These are phyloP conservation scores for Apodospora peruviana DNA, from an alignment of 495 filamentous ascomycete genomes.

Conservation along the genomic window DNA sequence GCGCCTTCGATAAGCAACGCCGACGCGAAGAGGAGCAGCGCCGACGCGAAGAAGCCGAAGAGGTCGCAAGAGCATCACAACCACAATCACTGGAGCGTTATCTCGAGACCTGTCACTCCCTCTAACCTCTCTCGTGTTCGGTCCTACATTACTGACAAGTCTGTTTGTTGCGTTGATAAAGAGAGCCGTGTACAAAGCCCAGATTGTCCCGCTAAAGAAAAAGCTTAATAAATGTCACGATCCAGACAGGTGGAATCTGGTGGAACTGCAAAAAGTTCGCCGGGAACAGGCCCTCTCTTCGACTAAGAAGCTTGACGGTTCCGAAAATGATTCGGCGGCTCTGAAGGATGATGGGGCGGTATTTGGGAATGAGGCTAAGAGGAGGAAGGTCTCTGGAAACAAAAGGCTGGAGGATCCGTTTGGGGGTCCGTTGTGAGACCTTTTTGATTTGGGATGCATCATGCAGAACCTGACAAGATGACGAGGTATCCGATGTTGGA, in stretches of 20 bases:
- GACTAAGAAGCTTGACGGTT: slow-evolving; percentile 36
- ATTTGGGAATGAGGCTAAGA: slow-evolving; percentile 31
- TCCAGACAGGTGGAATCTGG: slow-evolving; percentile 58
- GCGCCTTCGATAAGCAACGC: no score
- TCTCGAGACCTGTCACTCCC: no score
- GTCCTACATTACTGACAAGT: no score
- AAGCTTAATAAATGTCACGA: slow-evolving; percentile 78
- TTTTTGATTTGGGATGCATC: no score
- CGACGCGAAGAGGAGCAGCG: no score
- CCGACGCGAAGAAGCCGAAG: no score
- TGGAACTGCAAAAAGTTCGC: slow-evolving; percentile 48
- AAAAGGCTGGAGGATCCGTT: slow-evolving; percentile 52
- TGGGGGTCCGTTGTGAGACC: slow-evolving; percentile 42
- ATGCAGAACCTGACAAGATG: no score
- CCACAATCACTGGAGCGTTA: no score
- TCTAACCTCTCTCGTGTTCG: no score
- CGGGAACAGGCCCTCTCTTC: slow-evolving; percentile 38
- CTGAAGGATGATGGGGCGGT: slow-evolving; percentile 37
- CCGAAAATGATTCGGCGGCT: slow-evolving; percentile 21
- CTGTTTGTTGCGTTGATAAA: slow-evolving; percentile 8
- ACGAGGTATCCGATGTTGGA: no score
- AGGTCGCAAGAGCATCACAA: no score
- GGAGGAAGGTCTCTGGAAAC: slow-evolving; percentile 43
- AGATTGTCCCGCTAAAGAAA: slow-evolving; percentile 53
- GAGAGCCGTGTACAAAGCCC: slow-evolving; percentile 31